These are phyloP conservation scores for Jamesozyma piceae DNA, from an alignment of 805 yeast genomes.

Conservation along the genomic window DNA sequence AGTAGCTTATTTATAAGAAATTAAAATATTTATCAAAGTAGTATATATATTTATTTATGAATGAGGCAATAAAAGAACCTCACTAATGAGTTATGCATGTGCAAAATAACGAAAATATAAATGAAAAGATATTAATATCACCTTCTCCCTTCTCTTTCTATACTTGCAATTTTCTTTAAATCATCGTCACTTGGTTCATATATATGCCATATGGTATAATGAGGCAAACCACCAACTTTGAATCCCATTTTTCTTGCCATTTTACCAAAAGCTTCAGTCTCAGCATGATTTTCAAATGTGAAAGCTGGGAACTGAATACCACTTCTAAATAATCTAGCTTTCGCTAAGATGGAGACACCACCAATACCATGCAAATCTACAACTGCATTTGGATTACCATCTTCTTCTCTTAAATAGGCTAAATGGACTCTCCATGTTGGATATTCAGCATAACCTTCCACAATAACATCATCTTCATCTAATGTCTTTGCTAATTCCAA, in stretches of 20 bases:
- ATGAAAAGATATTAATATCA: no score
- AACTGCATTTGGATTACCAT: conserved; percentile 55
- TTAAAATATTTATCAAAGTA: no score
- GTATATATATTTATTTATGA: no score
- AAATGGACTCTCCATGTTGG: conserved; percentile 80
- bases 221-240: conserved; percentile 80
- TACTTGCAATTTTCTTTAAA: conserved; percentile 54
- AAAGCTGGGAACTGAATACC: conserved; percentile 84
- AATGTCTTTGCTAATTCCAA: conserved; percentile 52
- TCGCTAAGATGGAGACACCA: conserved; percentile 73
- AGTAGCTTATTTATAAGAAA: no score
- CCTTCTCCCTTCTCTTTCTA: conserved; percentile 48
- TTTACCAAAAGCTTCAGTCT: conserved; percentile 81
- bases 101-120: no score
- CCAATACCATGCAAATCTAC: conserved; percentile 77
- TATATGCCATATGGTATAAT: conserved; percentile 84
- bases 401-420: conserved; percentile 56
- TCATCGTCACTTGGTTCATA: conserved; percentile 86
- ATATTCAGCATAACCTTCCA: conserved; percentile 80
- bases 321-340: conserved; percentile 62
- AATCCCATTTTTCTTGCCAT: conserved; percentile 73
- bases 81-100: no score
- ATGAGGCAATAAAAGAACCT: no score
- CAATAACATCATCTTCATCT: conserved; percentile 76
- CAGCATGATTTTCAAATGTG: conserved; percentile 77